Percentiles rank a stretch among this genome's conserved stretches.
Evolutionary conservation across 2,329 filamentous ascomycete genomes (phyloP).

Genomic region (Endoconidiophora polonica): DNA sequence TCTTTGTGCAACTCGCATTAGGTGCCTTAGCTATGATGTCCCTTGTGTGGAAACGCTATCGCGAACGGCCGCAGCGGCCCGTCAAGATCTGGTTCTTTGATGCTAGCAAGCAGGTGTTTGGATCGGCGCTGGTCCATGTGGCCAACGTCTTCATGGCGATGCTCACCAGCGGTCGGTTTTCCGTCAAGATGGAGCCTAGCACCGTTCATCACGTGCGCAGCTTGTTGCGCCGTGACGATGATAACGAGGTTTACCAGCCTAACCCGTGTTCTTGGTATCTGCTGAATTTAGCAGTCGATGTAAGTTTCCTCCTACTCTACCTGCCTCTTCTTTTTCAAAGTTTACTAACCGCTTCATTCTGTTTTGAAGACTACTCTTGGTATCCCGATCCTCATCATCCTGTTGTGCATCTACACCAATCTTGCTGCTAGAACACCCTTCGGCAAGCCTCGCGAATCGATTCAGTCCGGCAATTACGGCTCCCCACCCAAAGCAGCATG

Average conservation of each 20-base stretch:
- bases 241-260: conserved; percentile 45
- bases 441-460: conserved; percentile 69
- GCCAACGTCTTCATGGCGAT: conserved; percentile 94
- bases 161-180: conserved; percentile 76
- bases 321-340: neutral
- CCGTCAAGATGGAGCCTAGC: conserved; percentile 39
- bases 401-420: conserved; percentile 62
- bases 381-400: conserved; percentile 82
- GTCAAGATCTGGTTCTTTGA: conserved; percentile 98
- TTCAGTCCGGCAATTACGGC: conserved; percentile 86
- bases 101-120: conserved; percentile 91
- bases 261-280: conserved; percentile 97
- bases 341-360: conserved; percentile 3
- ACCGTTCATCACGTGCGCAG: conserved; percentile 22
- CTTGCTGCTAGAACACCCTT: conserved; percentile 59
- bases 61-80: conserved; percentile 78
- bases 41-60: conserved; percentile 84
- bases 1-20: conserved; percentile 76
- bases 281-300: conserved; percentile 85
- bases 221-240: conserved; percentile 23
- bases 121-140: conserved; percentile 76
- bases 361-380: conserved; percentile 67
- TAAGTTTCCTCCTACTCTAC: conserved; percentile 33
- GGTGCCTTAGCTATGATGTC: conserved; percentile 69
- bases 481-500: conserved; percentile 62